Conservation (phyloP, 768 basidiomycete genomes). For the Suillus occidentalis region DNA sequence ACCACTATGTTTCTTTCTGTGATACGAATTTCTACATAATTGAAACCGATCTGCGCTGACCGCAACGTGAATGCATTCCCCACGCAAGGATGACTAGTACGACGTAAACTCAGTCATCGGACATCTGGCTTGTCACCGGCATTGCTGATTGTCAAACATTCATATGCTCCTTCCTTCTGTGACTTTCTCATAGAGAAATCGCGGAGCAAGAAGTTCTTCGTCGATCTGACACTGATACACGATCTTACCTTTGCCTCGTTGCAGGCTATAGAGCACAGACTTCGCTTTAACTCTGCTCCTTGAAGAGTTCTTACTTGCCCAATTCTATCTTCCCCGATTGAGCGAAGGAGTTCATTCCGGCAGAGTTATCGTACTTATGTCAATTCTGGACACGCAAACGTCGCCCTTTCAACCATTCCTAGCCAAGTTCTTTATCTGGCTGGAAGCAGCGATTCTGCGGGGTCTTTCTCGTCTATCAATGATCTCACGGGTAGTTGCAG, state of each 20-base stretch:
- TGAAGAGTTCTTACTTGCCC: slow-evolving; percentile 7
- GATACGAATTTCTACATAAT: background rate
- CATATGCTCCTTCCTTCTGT: slow-evolving; percentile 18
- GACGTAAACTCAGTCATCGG: slow-evolving; percentile 8
- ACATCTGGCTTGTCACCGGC: slow-evolving; percentile 11
- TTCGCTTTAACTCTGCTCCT: slow-evolving; percentile 14
- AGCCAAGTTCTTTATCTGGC: slow-evolving; percentile 8
- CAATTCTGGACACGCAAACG: slow-evolving; percentile 18
- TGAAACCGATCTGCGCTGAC: slow-evolving; percentile 9
- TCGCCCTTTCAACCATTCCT: background rate
- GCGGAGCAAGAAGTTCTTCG: slow-evolving; percentile 15
- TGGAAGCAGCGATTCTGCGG: slow-evolving; percentile 2
- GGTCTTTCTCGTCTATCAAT: background rate
- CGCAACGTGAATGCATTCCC: background rate
- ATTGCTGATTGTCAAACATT: background rate
- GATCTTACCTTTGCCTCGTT: slow-evolving; percentile 20
- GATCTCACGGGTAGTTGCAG: background rate
- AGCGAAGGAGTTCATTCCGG: slow-evolving; percentile 23
- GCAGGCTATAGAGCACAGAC: slow-evolving; percentile 4
- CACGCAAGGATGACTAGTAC: background rate
- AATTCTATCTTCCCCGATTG: slow-evolving; percentile 5
- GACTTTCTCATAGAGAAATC: slow-evolving; percentile 22
- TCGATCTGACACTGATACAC: slow-evolving; percentile 10
- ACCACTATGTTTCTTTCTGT: slow-evolving; percentile 9
- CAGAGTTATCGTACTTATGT: slow-evolving; percentile 18